These are phyloP conservation scores for Spinellus fusiger DNA, from an alignment of 192 early-diverging fungal genomes.

Conservation along the genomic window DNA sequence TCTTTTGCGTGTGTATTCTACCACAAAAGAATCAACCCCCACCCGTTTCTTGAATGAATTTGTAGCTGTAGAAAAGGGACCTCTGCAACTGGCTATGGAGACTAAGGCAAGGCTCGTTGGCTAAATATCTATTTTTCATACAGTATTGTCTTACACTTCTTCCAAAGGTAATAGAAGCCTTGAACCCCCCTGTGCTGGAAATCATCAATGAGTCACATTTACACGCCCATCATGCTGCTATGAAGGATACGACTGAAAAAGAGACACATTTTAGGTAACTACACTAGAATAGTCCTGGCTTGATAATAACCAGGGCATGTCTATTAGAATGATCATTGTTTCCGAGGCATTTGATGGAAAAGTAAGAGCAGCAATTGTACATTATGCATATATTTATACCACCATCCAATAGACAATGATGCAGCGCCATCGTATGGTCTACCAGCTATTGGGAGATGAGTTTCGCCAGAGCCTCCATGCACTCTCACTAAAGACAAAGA, in stretches of 20 bases:
- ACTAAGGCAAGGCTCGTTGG: conserved; percentile 16
- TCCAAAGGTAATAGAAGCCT: conserved; percentile 19
- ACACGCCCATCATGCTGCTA: conserved; percentile 80
- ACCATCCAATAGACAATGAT: conserved; percentile 28
- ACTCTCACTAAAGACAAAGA: conserved; percentile 71
- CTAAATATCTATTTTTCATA: background rate
- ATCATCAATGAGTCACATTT: conserved; percentile 75
- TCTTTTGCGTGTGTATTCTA: background rate
- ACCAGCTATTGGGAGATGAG: conserved; percentile 63
- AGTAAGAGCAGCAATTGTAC: conserved; percentile 17
- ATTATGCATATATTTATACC: background rate
- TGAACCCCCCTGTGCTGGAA: conserved; percentile 55
- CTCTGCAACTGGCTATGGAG: conserved; percentile 26
- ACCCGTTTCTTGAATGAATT: conserved; percentile 25
- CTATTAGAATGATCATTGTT: conserved; percentile 55
- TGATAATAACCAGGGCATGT: background rate
- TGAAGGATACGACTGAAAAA: conserved; percentile 67
- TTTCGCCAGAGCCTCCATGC: conserved; percentile 75
- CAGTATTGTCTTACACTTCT: background rate
- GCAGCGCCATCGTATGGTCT: conserved; percentile 66
- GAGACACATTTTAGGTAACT: conserved; percentile 81
- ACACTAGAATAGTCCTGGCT: background rate
- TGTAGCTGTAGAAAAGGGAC: conserved; percentile 24
- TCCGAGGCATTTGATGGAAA: conserved; percentile 64
- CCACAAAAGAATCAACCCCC: background rate